Evolutionary conservation across 768 basidiomycete species (phyloP), one percentile per base, ranked within the genome.

Genomic region (Boletus barrowsii): DNA sequence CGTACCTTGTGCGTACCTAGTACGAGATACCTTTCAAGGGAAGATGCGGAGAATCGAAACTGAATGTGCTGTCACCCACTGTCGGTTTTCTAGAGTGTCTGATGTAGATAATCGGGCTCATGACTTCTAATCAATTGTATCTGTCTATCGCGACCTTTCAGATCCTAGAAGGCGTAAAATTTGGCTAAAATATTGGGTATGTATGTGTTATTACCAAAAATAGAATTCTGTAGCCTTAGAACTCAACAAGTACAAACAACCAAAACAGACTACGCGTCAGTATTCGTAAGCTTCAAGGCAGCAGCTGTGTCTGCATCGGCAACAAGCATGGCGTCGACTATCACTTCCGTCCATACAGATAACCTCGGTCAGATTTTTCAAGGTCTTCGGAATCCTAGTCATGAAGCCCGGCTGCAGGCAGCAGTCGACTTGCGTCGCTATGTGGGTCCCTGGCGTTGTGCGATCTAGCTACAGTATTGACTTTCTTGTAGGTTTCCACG

Each of bases 361-460:
- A 76, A 79, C 49, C 78, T 90, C 37, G 78, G 79, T 52, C 73
- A 80, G 47, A 87, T 91, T 59, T 91, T 90, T 58, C 77, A 78
- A 57, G 79, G 80, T 10, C 78, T 90, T 46, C 83, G 79, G 64
- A 84, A 74, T 72, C 83, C 83, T 64, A 82, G 74, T 67, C 75
- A 78, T 41, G 89, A 93, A 8, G 73, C 77, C 14, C 80, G 90
- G 47, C 66, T 79, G 39, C 82, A 87, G 65, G 80, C 88, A 52
- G 91, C 91, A 13, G 70, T 78, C 40, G 87, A 91, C 42, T 72
- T 93, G 53, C 79, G 83, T 66, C 84, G 83, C 64, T 90, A 88
- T 79, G 89, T 89, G 67, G 58, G 83, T 75, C 35, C 44, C 47
- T 49, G 36, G 24, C 62, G 22, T 54, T 22, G 37, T 53, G 40